Evolutionary conservation across 352 stramenopile species (phyloP).

Genomic region (Phytophthora pluvialis): DNA sequence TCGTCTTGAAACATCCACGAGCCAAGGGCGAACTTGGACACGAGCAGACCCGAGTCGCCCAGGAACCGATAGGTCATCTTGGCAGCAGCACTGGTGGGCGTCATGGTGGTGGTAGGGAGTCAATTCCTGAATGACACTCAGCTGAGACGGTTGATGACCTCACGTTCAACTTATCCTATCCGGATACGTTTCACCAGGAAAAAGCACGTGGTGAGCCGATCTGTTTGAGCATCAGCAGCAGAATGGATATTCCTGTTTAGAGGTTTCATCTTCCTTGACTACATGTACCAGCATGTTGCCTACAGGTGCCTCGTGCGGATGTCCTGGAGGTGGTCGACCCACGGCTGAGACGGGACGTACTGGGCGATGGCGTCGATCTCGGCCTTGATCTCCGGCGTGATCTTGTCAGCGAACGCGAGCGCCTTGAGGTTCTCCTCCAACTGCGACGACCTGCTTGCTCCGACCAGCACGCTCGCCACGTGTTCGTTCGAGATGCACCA

Average conservation of each 20-base stretch:
- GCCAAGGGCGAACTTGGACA: slow-evolving; percentile 29
- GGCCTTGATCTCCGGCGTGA: slow-evolving; percentile 16
- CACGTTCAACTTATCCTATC: not conserved
- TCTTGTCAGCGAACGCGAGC: slow-evolving; percentile 10
- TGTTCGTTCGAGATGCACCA: slow-evolving; percentile 12
- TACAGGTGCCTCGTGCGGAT: slow-evolving; percentile 1
- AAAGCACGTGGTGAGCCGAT: too few species aligned
- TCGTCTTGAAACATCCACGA: slow-evolving; percentile 12
- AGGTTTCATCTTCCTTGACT: too few species aligned
- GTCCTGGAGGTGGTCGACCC: not conserved
- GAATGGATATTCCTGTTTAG: too few species aligned
- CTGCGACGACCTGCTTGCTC: slow-evolving; percentile 1
- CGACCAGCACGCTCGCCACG: slow-evolving; percentile 5
- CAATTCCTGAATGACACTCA: slow-evolving; percentile 3
- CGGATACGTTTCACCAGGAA: not conserved
- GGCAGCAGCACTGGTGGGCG: not conserved
- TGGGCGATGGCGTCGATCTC: slow-evolving; percentile 13
- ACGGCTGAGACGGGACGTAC: not conserved
- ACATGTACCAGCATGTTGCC: too few species aligned
- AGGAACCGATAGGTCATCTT: slow-evolving; percentile 34
- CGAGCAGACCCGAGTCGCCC: slow-evolving; percentile 24
- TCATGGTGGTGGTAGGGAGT: not conserved
- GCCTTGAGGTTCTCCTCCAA: slow-evolving; percentile 19
- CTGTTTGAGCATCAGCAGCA: too few species aligned
- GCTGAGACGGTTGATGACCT: too few species aligned